Evolutionary conservation across 2,329 filamentous ascomycete genomes (phyloP), one percentile per base, ranked within the genome.

Genomic region (Fusarium miscanthi): DNA sequence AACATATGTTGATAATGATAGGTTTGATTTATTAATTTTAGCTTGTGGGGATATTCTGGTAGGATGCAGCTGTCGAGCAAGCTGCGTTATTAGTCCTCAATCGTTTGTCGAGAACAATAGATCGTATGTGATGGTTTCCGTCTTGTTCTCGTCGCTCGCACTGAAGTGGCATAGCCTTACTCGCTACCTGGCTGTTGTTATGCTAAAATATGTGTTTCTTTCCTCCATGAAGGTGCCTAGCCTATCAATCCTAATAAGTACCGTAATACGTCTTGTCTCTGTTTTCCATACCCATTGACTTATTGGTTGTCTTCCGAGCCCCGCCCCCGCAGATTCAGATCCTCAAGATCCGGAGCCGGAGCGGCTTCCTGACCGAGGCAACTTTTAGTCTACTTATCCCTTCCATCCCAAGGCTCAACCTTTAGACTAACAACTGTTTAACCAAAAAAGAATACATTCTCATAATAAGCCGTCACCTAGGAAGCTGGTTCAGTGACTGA

Each of bases 321-420:
- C 70, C 66, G 64, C 73, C 72, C 73, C 72, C 73, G 48, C 73
- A 74, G 62, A 75, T 66, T 58, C 41, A 73, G 67, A 62, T 59
- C 62, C 51, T 51, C 45, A 30, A 54, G 56, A 69, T 61, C 70
- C 70, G 70, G 70, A 70, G 69, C 61, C 66, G 63, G 67, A 66
- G 73, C 67, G 54, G 70, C 61, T 62, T 61, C 63, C 56, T 59
- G 61, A 45, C 68, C 63, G 63, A 73, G 69, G 66, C 69, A 57
- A 41, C 25, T 48, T 19, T 56, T 46, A 30, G 30, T 48, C 17
- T 21, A 30, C 61, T 48, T 62, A 52, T 53, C 51, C 41, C 41
- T 41, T 65, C 37, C 60, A 58, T 59, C 62, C 49, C 49, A 52
- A 59, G 46, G 21, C 46, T 67, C 56, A n/a, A 42, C 31, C 35